These are phyloP conservation scores for Tothia fuscella DNA, from an alignment of 2,329 filamentous ascomycete genomes.

Conservation along the genomic window DNA sequence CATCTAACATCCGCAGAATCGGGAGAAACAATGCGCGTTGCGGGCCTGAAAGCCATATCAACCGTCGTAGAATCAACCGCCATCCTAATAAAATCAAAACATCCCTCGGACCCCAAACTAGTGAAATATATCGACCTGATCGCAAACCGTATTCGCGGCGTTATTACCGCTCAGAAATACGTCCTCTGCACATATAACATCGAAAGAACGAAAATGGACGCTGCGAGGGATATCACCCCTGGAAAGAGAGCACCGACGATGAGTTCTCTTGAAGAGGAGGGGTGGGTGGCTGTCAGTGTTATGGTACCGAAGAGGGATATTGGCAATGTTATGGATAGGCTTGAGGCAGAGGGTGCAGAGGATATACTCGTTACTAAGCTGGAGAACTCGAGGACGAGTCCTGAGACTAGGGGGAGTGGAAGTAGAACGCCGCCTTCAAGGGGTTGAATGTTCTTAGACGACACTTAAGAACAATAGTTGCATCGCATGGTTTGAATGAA, in stretches of 20 bases:
- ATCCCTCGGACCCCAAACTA: slow-evolving; percentile 65
- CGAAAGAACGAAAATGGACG: slow-evolving; percentile 52
- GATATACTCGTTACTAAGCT: slow-evolving; percentile 82
- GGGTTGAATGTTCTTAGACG: too few relatives aligned
- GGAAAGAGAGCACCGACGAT: slow-evolving; percentile 89
- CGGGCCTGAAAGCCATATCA: slow-evolving; percentile 84
- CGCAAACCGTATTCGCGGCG: slow-evolving; percentile 73
- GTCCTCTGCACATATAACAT: slow-evolving; percentile 97
- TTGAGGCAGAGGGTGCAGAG: slow-evolving; percentile 62
- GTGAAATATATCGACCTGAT: slow-evolving; percentile 85
- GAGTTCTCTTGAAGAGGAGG: slow-evolving; percentile 75
- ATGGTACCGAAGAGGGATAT: slow-evolving; percentile 89
- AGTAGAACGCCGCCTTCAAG: too few relatives aligned
- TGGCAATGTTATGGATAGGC: slow-evolving; percentile 74
- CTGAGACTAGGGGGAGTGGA: too few relatives aligned
- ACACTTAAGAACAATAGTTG: too few relatives aligned
- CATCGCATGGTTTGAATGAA: too few relatives aligned
- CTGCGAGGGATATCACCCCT: slow-evolving; percentile 68
- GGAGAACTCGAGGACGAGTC: slow-evolving; percentile 57
- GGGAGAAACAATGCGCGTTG: slow-evolving; percentile 94
- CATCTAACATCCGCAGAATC: slow-evolving; percentile 51
- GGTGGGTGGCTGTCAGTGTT: slow-evolving; percentile 85
- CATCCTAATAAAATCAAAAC: slow-evolving; percentile 82
- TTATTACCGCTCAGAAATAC: slow-evolving; percentile 87
- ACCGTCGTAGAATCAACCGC: slow-evolving; percentile 83